A percentile compares a stretch with the other conserved stretches of the same genome.
Conservation (phyloP, 2,329 filamentous ascomycete species). For the Monosporascus sp. region DNA sequence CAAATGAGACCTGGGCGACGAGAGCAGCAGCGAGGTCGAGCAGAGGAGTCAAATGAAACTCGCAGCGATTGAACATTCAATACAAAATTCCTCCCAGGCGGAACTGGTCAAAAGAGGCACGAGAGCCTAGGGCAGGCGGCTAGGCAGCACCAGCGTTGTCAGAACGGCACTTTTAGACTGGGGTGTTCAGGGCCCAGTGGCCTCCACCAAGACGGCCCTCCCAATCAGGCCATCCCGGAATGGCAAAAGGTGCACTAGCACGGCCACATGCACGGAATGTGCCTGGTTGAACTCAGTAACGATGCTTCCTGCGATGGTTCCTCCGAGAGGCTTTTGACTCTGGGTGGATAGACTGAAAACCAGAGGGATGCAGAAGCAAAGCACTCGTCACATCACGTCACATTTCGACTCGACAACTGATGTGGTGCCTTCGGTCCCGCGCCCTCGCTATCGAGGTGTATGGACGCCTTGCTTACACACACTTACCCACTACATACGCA, state of each 20-base stretch:
- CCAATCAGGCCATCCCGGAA: neutral
- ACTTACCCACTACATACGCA: neutral
- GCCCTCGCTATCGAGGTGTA: neutral
- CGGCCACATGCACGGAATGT: neutral
- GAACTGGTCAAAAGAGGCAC: neutral
- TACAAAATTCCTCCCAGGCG: neutral
- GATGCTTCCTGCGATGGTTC: neutral
- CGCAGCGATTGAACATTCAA: neutral
- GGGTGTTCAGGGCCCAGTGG: neutral
- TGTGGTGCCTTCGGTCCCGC: too few relatives aligned
- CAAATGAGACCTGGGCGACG: neutral
- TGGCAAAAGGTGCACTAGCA: neutral
- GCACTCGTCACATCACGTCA: neutral
- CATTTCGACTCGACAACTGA: too few relatives aligned
- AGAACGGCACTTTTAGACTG: conserved; percentile 4
- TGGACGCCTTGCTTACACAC: too few relatives aligned
- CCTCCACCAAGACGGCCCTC: neutral
- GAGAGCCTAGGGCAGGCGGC: conserved; percentile 1
- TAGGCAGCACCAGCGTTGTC: conserved; percentile 3
- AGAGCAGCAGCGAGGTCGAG: neutral
- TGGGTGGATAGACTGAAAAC: too few relatives aligned
- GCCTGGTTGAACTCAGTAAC: neutral
- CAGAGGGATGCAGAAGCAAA: neutral
- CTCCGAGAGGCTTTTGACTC: too few relatives aligned
- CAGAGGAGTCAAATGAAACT: neutral